Evolutionary conservation across 2,329 filamentous ascomycete species (phyloP), one percentile per base, ranked within the genome.

Genomic region (Lithohypha guttulata): DNA sequence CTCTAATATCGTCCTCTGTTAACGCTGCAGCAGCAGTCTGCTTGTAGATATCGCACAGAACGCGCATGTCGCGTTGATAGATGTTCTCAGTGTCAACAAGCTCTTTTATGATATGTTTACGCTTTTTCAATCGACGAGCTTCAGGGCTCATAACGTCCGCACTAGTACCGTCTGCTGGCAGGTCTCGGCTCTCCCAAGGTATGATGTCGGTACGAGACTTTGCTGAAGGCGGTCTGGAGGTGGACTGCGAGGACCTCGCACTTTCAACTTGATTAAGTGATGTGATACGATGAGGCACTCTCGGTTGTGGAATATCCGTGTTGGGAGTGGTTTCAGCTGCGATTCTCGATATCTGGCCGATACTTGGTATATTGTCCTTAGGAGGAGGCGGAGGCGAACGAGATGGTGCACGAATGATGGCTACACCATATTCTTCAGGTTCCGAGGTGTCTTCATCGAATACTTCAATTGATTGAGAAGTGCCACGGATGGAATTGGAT

Each of bases 41-140:
- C 60, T 93, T 93, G 69, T 96, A 98, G 39, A 98, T 96, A 55
- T 96, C 87, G 54, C 93, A 85, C 2, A 94, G 81, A 38, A 98
- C 89, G 57, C 87, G 94, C 84, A 98, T 89, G 58, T 98, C 91
- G 47, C 85, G 77, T 41, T 93, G 79, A 60, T 93, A 96, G 4
- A 81, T 79, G 33, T 85, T 79, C 57, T 98, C 91, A 0, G 91
- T 98, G 53, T 95, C 86, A 31, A 95, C 73, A 25, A 98, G 68
- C 59, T 98, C 91, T 55, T 89, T 87, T 53, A 96, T 81, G 33
- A 93, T 77, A 56, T 93, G 77, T 39, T 81, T 77, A 14, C 91
- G 81, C 56, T 89, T 82, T 34, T 75, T 75, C 6, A 96, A 66
- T n/a, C 82, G 77, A 44, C 81, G 79, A 44, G 73, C 73, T 47